Conservation (phyloP, 768 basidiomycete species). For the Boletus reticuloceps region DNA sequence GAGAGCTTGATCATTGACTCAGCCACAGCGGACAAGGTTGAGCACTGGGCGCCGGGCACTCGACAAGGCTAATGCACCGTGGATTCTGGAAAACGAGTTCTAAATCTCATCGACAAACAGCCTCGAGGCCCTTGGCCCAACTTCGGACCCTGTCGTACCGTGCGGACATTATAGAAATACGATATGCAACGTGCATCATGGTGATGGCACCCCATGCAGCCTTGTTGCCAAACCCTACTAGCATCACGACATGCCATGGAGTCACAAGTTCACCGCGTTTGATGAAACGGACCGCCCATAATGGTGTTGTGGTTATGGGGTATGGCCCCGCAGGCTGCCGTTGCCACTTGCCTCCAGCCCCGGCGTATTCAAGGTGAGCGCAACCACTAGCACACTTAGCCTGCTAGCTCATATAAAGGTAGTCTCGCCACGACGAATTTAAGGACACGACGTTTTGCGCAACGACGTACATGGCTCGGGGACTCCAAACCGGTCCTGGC, state of each 20-base stretch:
- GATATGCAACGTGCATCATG: constrained; percentile 6
- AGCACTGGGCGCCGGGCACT: too few species aligned
- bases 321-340: constrained; percentile 1
- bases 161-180: neutral
- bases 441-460: neutral
- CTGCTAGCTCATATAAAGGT: constrained; percentile 10
- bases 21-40: too few species aligned
- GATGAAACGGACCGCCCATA: constrained; percentile 6
- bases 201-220: neutral
- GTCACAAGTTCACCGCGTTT: constrained; percentile 18
- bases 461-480: neutral
- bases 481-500: neutral
- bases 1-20: too few species aligned
- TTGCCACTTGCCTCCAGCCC: neutral
- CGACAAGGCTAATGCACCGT: too few species aligned
- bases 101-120: too few species aligned
- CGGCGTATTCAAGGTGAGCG: constrained; percentile 1
- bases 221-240: constrained; percentile 11
- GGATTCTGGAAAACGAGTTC: too few species aligned
- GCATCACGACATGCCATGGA: neutral
- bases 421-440: neutral
- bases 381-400: neutral
- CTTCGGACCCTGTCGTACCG: neutral
- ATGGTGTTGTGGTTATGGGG: neutral
- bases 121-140: neutral